Conservation (phyloP, 2,329 filamentous ascomycete genomes). For the Fusarium globosum region DNA sequence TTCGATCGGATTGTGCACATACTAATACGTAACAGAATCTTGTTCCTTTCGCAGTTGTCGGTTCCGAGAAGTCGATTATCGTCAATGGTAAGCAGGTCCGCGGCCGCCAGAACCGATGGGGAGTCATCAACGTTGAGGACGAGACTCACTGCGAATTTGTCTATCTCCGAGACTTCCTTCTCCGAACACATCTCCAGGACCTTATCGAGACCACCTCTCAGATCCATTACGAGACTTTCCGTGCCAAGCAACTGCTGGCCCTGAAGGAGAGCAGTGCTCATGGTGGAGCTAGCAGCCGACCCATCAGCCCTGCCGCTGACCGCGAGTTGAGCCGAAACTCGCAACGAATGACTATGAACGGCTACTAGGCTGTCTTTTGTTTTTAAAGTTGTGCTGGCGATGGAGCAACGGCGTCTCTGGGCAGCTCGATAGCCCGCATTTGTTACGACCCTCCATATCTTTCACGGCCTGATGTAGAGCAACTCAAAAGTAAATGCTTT, state of each 20-base stretch:
- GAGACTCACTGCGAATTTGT: constrained; percentile 99
- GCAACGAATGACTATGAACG: constrained; percentile 98
- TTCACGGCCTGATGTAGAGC: constrained; percentile 47
- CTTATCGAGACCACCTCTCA: constrained; percentile 99
- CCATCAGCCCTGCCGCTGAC: constrained; percentile 95
- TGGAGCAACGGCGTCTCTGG: constrained; percentile 51
- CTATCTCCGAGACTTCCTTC: constrained; percentile 97
- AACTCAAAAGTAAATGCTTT: constrained; percentile 41
- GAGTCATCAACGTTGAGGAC: constrained; percentile 99
- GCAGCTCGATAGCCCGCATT: constrained; percentile 45
- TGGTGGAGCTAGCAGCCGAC: constrained; percentile 79
- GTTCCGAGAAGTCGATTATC: constrained; percentile 97
- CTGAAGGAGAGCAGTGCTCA: constrained; percentile 98
- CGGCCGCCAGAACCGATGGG: constrained; percentile 98
- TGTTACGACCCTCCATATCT: constrained; percentile 48
- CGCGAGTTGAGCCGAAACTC: constrained; percentile 96
- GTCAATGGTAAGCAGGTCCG: constrained; percentile 97
- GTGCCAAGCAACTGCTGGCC: constrained; percentile 96
- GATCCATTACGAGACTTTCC: constrained; percentile 99
- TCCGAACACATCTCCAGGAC: constrained; percentile 97
- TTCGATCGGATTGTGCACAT: not conserved
- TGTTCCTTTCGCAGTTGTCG: constrained; percentile 97
- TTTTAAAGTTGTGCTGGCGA: constrained; percentile 47
- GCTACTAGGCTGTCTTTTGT: constrained; percentile 74
- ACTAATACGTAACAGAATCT: constrained; percentile 73